These are phyloP conservation scores for Saturnispora dispora DNA, from an alignment of 805 yeast genomes.

Conservation along the genomic window DNA sequence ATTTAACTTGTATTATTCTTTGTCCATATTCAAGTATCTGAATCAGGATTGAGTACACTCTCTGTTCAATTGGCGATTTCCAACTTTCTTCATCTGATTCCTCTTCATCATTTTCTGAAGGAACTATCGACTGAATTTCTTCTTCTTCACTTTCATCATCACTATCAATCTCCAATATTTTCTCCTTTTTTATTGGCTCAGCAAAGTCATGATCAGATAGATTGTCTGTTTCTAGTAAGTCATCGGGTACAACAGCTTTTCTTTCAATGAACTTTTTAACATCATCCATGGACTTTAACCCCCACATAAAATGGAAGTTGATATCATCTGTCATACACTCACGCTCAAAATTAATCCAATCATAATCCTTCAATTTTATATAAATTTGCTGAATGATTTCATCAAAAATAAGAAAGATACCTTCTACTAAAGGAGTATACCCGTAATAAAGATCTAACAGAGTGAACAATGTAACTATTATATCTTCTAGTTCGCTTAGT, in stretches of 20 bases:
- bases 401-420: constrained; percentile 63
- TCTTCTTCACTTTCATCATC: constrained; percentile 32
- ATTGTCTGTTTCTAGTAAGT: constrained; percentile 5
- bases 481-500: constrained; percentile 59
- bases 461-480: constrained; percentile 59
- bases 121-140: constrained; percentile 23
- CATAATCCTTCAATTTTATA: constrained; percentile 27
- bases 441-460: constrained; percentile 81
- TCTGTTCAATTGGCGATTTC: constrained; percentile 58
- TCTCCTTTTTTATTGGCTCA: constrained; percentile 16
- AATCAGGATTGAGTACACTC: constrained; percentile 48
- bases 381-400: constrained; percentile 45
- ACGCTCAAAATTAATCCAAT: constrained; percentile 17
- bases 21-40: constrained; percentile 64
- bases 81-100: constrained; percentile 36
- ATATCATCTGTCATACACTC: constrained; percentile 18
- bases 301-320: constrained; percentile 47
- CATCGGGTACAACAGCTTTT: constrained; percentile 23
- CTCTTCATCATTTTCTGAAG: constrained; percentile 22
- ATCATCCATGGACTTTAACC: constrained; percentile 37
- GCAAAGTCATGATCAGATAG: constrained; percentile 11
- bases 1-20: constrained; percentile 45
- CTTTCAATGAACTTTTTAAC: constrained; percentile 37
- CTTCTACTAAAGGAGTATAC: constrained; percentile 60
- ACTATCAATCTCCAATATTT: constrained; percentile 24